Evolutionary conservation across 345 rosid species (phyloP).

Genomic region (Psidium guajava): DNA sequence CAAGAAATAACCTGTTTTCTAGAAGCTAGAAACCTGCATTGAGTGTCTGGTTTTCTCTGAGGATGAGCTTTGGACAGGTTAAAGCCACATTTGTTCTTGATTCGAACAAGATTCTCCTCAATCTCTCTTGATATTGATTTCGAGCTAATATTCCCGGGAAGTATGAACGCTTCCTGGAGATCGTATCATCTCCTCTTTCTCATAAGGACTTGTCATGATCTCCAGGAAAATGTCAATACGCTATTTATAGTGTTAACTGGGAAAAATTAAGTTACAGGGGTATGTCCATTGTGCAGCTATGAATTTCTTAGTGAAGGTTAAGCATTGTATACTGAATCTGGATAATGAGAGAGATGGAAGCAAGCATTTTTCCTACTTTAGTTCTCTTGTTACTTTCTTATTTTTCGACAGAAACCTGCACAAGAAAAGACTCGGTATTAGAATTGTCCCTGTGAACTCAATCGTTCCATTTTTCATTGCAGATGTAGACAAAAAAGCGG

Average conservation of each 20-base stretch:
- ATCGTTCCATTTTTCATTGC: background rate
- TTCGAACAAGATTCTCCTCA: background rate
- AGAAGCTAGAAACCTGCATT: too few relatives aligned
- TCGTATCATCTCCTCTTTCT: background rate
- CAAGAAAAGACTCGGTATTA: background rate
- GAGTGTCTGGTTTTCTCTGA: background rate
- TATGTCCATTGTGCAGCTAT: background rate
- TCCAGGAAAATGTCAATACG: background rate
- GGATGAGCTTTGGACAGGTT: background rate
- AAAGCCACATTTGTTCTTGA: background rate
- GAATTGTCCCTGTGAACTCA: background rate
- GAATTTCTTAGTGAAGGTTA: background rate
- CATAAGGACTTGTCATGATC: background rate
- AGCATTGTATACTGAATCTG: background rate
- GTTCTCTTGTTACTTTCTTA: background rate
- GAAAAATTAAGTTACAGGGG: too few relatives aligned
- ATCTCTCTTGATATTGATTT: background rate
- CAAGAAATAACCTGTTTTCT: too few relatives aligned
- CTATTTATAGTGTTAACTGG: background rate
- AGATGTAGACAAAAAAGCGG: constrained; percentile 27
- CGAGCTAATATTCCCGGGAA: background rate
- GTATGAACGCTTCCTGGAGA: background rate
- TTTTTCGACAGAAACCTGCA: background rate
- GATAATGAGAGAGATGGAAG: background rate
- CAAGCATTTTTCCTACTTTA: background rate